Conservation (phyloP, 305 asterid species). For the Rubia occidens region DNA sequence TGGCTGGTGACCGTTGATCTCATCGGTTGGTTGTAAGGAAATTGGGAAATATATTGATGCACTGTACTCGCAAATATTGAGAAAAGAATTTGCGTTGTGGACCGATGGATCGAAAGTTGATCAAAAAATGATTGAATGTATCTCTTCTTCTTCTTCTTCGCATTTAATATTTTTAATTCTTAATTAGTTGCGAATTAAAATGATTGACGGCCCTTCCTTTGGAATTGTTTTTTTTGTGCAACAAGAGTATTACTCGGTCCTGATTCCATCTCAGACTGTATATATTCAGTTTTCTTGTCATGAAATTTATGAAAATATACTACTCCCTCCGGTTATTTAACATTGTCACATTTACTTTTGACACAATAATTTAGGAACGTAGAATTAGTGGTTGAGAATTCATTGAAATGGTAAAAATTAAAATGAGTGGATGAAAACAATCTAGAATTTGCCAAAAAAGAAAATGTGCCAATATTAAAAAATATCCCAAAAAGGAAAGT, state of each 20-base stretch:
- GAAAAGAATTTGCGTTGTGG: slow-evolving; percentile 34
- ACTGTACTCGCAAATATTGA: slow-evolving; percentile 22
- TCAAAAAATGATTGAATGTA: background rate
- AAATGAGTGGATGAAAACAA: too few species aligned
- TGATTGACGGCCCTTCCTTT: slow-evolving; percentile 12
- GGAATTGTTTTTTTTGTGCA: background rate
- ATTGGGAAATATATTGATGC: slow-evolving; percentile 16
- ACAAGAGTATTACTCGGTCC: background rate
- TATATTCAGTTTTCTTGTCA: background rate
- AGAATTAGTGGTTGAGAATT: too few species aligned
- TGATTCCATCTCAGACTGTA: too few species aligned
- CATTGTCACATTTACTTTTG: too few species aligned
- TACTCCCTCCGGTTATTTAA: too few species aligned
- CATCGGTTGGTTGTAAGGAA: slow-evolving; percentile 44
- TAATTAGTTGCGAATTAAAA: too few species aligned
- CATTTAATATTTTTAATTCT: background rate
- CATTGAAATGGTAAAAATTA: too few species aligned
- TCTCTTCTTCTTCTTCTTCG: background rate
- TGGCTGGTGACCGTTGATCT: slow-evolving; percentile 25
- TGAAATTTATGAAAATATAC: background rate
- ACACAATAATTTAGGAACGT: too few species aligned
- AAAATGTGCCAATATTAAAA: too few species aligned
- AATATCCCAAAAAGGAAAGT: too few species aligned
- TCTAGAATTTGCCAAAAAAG: too few species aligned
- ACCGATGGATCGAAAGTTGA: slow-evolving; percentile 32